Percentiles rank a stretch among this genome's conserved stretches.
Evolutionary conservation across 2,329 filamentous ascomycete species (phyloP).

Genomic region (Septoria linicola): DNA sequence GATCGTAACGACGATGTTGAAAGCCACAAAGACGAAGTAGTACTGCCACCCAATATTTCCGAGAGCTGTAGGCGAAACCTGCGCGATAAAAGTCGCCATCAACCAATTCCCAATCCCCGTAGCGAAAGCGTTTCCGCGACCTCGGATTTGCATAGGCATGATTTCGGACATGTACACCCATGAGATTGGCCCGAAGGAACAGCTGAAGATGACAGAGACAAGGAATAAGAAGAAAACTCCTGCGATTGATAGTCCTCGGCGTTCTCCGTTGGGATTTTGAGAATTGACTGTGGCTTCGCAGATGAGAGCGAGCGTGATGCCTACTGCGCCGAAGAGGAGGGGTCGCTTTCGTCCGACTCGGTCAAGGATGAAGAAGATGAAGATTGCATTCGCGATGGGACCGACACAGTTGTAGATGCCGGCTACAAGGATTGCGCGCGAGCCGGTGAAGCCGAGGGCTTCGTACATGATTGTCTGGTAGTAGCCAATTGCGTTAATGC

Average conservation of each 20-base stretch:
- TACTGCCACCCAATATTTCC: slow-evolving; percentile 30
- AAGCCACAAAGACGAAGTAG: slow-evolving; percentile 45
- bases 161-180: slow-evolving; percentile 69
- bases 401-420: slow-evolving; percentile 63
- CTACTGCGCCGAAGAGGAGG: slow-evolving; percentile 54
- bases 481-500: slow-evolving; percentile 63
- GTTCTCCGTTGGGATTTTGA: slow-evolving; percentile 45
- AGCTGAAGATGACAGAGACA: slow-evolving; percentile 59
- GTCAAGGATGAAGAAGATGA: slow-evolving; percentile 59
- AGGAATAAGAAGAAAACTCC: slow-evolving; percentile 66
- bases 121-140: slow-evolving; percentile 57
- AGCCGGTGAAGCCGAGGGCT: slow-evolving; percentile 56
- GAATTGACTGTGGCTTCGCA: slow-evolving; percentile 61
- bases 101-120: slow-evolving; percentile 61
- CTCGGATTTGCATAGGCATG: slow-evolving; percentile 65
- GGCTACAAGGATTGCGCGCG: slow-evolving; percentile 54
- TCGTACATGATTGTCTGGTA: slow-evolving; percentile 61
- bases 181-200: slow-evolving; percentile 59
- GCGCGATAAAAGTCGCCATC: slow-evolving; percentile 59
- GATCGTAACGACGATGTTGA: slow-evolving; percentile 47
- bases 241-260: slow-evolving; percentile 54
- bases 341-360: slow-evolving; percentile 54
- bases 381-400: slow-evolving; percentile 57
- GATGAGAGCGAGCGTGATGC: slow-evolving; percentile 57
- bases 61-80: slow-evolving; percentile 50